Evolutionary conservation across 2,329 filamentous ascomycete genomes (phyloP), one percentile per base, ranked within the genome.

Genomic region (Cladosporium velox): DNA sequence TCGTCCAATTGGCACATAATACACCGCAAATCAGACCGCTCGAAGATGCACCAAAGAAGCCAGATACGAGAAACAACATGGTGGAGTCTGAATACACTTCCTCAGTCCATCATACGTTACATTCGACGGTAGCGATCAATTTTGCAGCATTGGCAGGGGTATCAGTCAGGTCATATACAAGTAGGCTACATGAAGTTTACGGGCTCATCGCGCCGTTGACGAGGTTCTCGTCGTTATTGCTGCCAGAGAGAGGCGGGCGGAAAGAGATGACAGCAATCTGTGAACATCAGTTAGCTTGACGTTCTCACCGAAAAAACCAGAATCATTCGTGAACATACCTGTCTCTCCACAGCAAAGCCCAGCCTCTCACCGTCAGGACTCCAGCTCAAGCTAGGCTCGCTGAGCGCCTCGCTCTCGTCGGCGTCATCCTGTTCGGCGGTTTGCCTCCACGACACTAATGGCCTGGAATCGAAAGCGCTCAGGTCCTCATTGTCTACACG

Each of bases 291-390:
- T 41, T 62, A 59, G 59, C 38, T 41, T 59, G 58, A 28, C 11
- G 30, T 24, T 21, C 3, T 3, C 5, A 24, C 18, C n/a, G 30
- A 12, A n/a, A 7, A n/a, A 7, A 44, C 6, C 5, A 35, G 21
- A 1, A 15, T 32, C n/a, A 0, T 47, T 28, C 11, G 24, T 18
- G 57, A 54, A 72, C 76, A 49, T 76, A 85, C 83, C 79, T 83
- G 80, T 68, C 79, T 80, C 34, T 72, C 73, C 1, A 69, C 67
- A 5, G 72, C 72, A 71, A 84, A 83, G 1, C 81, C 82, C 65
- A 86, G 76, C 70, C 80, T 83, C 70, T 82, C 82, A n/a, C 84
- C 83, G 72, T 85, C 81, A 14, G 77, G 77, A 72, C 85, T 84
- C 84, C 84, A 86, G 34, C 78, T 79, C 61, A 86, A 74, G 67